phyloP scores from a whole-genome alignment of 2,329 filamentous ascomycete species.

The Colletotrichum tropicicola region DNA sequence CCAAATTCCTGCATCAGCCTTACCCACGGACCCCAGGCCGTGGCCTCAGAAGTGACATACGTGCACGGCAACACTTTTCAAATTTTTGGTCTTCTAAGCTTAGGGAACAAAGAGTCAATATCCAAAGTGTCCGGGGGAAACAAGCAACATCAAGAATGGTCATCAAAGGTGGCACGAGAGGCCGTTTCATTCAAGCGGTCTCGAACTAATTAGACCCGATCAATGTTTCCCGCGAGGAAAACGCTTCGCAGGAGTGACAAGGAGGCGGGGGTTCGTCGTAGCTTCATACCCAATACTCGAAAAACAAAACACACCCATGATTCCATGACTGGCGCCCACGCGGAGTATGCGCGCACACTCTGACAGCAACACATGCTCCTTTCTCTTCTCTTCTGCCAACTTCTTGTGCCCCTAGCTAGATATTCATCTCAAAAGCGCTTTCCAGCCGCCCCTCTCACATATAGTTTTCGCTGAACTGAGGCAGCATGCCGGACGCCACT shows the following conservation, averaged over 20 bases:
- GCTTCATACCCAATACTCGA: slow-evolving; percentile 1
- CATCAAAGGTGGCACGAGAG: not conserved
- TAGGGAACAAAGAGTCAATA: no score
- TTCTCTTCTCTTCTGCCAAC: not conserved
- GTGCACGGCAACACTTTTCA: no score
- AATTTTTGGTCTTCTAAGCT: no score
- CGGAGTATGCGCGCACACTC: no score
- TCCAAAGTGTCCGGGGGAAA: not conserved
- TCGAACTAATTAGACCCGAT: not conserved
- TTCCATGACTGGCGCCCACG: no score
- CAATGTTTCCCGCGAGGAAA: not conserved
- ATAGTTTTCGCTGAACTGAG: slow-evolving; percentile 14
- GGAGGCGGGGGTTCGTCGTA: not conserved
- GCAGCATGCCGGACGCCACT: slow-evolving; percentile 3
- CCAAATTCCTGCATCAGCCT: no score
- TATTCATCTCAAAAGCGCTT: not conserved
- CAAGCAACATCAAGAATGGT: not conserved
- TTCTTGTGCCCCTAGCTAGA: not conserved
- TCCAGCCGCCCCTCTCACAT: not conserved
- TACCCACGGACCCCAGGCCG: no score
- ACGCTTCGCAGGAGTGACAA: not conserved
- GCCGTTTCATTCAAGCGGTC: not conserved
- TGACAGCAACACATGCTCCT: not conserved
- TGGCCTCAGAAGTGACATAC: no score
- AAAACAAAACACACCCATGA: not conserved